Evolutionary conservation across 2,329 filamentous ascomycete species (phyloP).

Genomic region (Aspergillus fumigatiaffinis): DNA sequence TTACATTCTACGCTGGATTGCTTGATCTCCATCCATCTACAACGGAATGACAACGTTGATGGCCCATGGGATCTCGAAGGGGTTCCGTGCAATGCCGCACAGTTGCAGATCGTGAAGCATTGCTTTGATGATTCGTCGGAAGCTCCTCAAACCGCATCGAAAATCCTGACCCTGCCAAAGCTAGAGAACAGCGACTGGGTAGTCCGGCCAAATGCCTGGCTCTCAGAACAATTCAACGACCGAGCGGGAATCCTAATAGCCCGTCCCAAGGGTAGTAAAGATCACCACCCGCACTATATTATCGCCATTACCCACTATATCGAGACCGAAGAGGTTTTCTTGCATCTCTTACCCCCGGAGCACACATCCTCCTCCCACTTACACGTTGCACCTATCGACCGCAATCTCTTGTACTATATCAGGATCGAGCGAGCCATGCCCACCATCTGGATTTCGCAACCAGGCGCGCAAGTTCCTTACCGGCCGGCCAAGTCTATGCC

Average conservation of each 20-base stretch:
- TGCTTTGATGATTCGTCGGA: background rate
- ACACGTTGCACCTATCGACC: constrained; percentile 9
- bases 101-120: constrained; percentile 13
- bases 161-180: background rate
- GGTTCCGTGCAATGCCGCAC: background rate
- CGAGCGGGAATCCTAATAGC: constrained; percentile 10
- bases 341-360: constrained; percentile 9
- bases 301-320: constrained; percentile 10
- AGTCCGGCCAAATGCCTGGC: background rate
- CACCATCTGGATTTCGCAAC: constrained; percentile 16
- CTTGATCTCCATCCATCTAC: constrained; percentile 16
- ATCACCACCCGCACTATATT: background rate
- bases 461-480: constrained; percentile 6
- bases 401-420: constrained; percentile 16
- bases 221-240: constrained; percentile 2
- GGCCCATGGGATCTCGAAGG: background rate
- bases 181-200: background rate
- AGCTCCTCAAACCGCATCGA: background rate
- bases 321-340: constrained; percentile 4
- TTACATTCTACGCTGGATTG: constrained; percentile 11
- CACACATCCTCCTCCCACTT: constrained; percentile 2
- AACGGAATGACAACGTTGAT: background rate
- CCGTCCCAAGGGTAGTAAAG: background rate
- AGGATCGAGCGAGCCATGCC: constrained; percentile 14
- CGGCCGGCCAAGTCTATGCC: constrained; percentile 10